Evolutionary conservation across 129 eudicot species (phyloP), one percentile per base, ranked within the genome.

Genomic region (Artemisia argyi): DNA sequence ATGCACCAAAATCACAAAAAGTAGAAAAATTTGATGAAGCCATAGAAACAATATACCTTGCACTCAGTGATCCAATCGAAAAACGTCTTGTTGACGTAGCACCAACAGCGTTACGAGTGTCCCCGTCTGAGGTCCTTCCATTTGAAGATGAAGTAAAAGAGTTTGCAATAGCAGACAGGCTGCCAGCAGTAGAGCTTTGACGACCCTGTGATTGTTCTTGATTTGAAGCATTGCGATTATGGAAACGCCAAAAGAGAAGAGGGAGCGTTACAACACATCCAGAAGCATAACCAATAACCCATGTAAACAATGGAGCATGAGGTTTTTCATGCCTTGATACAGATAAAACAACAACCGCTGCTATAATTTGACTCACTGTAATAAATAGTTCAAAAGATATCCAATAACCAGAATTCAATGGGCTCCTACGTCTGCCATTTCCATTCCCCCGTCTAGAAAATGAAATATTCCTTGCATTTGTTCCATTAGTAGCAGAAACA

Each of bases 221-320:
- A 70, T 87, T 96, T 50, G 90, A 68, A 35, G 73, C 82, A 69
- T 93, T 89, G 6, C 97, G 90, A 73, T 90, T 80, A 72, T 66
- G 81, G 77, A 52, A 93, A 59, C 98, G 98, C 98, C 96, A 93
- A 73, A 87, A 87, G 16, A 93, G 89, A 76, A 93, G 98, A 72
- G 98, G 98, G 17, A 93, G 92, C n/a, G 87, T 84, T 20, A 90
- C 91, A 52, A 85, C 78, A 82, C 98, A 93, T 47, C 98, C 98
- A n/a, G 88, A 83, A 48, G 96, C 87, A 87, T 93, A 93, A 72
- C 98, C 98, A 51, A 92, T 80, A 63, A 93, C 80, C 98, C 98
- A 93, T 65, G 83, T 76, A 78, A 72, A 79, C 70, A 93, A 82
- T 22, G 98, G 98, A 68, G 98, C 86, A 68, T 64, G 96, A 50